These are phyloP conservation scores for Hypomyces perniciosus DNA, from an alignment of 2,329 filamentous ascomycete genomes.

Conservation along the genomic window DNA sequence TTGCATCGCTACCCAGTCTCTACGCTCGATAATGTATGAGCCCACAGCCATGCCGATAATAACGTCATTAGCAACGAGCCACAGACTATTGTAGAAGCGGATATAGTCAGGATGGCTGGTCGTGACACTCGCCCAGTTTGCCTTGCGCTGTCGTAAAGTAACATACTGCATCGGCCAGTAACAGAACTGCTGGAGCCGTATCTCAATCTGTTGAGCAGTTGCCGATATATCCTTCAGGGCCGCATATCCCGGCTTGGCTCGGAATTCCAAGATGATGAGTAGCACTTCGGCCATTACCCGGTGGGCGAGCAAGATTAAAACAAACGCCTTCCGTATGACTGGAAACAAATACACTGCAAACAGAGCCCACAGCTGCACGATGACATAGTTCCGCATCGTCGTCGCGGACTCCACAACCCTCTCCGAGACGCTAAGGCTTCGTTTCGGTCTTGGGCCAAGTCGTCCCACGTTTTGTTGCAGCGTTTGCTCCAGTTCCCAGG, in stretches of 20 bases:
- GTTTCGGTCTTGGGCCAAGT: conserved; percentile 72
- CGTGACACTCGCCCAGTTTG: conserved; percentile 92
- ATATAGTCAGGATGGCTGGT: conserved; percentile 97
- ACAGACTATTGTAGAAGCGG: conserved; percentile 96
- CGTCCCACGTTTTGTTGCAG: conserved; percentile 86
- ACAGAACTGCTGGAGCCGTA: conserved; percentile 93
- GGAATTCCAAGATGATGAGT: conserved; percentile 77
- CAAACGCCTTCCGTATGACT: conserved; percentile 63
- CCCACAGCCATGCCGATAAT: conserved; percentile 97
- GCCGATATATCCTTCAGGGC: conserved; percentile 94
- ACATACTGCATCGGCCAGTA: conserved; percentile 98
- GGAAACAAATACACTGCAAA: conserved; percentile 74
- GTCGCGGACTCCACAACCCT: conserved; percentile 89
- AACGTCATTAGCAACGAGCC: conserved; percentile 97
- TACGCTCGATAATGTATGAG: conserved; percentile 95
- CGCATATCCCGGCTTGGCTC: conserved; percentile 67
- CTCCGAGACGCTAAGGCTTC: conserved; percentile 88
- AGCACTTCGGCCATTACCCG: conserved; percentile 75
- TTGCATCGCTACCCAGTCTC: conserved; percentile 71
- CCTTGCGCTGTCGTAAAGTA: conserved; percentile 80
- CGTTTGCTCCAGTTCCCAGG: conserved; percentile 78
- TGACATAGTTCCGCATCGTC: conserved; percentile 70
- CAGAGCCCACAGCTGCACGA: conserved; percentile 63
- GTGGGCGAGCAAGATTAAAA: conserved; percentile 73
- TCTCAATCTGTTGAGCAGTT: conserved; percentile 95